Percentiles rank a stretch among this genome's conserved stretches.
Conservation (phyloP, 306 rosid species). For the Ormosia emarginata region DNA sequence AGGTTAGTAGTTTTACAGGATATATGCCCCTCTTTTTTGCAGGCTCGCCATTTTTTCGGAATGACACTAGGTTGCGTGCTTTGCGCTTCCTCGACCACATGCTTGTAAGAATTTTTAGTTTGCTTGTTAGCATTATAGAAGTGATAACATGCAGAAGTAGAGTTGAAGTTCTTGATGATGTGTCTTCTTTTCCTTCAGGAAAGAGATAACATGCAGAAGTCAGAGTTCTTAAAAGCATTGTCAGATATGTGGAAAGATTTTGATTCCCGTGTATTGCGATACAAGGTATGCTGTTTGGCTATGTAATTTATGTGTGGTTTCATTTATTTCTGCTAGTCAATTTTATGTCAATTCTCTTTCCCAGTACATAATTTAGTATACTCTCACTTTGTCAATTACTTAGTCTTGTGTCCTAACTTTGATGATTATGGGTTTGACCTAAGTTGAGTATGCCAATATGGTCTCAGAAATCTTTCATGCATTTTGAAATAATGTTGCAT, state of each 20-base stretch:
- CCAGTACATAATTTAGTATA: not conserved
- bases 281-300: slow-evolving; percentile 65
- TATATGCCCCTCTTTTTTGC: slow-evolving; percentile 31
- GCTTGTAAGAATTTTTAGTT: slow-evolving; percentile 73
- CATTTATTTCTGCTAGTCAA: slow-evolving; percentile 9
- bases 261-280: slow-evolving; percentile 92
- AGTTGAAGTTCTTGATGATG: slow-evolving; percentile 10
- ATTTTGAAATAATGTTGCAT: not conserved
- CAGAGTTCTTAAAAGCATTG: slow-evolving; percentile 92
- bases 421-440: not conserved
- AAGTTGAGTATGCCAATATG: not conserved
- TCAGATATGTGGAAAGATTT: slow-evolving; percentile 99
- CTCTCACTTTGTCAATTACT: not conserved
- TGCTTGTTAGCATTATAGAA: slow-evolving; percentile 21
- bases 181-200: slow-evolving; percentile 57
- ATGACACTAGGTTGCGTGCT: slow-evolving; percentile 98
- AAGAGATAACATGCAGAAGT: slow-evolving; percentile 99
- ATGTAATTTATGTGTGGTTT: slow-evolving; percentile 11
- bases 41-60: slow-evolving; percentile 90
- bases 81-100: slow-evolving; percentile 97
- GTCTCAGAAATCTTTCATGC: not conserved
- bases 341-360: slow-evolving; percentile 17
- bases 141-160: slow-evolving; percentile 8
- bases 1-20: slow-evolving; percentile 10
- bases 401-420: not conserved